These are phyloP conservation scores for Talaromyces sp. DNA, from an alignment of 2,329 filamentous ascomycete species.

Conservation along the genomic window DNA sequence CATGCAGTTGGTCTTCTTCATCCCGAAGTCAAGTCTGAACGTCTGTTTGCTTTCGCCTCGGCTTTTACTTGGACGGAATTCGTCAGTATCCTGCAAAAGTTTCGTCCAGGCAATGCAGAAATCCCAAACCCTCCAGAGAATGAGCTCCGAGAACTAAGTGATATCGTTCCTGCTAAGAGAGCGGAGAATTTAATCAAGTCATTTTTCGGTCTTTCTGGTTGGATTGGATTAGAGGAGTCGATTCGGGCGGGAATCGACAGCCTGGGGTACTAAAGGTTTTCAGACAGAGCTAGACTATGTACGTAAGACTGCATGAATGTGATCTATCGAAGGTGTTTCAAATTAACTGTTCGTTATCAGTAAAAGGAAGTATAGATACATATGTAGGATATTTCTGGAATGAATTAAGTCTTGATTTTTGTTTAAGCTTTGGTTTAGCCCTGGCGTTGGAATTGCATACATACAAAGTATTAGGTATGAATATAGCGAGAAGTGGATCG, in stretches of 20 bases:
- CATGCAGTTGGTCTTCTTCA: constrained; percentile 49
- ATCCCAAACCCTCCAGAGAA: constrained; percentile 25
- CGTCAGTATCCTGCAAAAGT: constrained; percentile 31
- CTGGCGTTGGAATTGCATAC: no score
- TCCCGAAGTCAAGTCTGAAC: constrained; percentile 39
- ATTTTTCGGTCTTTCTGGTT: constrained; percentile 23
- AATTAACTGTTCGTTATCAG: no score
- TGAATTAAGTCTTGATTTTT: no score
- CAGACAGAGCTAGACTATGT: neutral
- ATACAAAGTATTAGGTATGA: no score
- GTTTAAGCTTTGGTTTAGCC: no score
- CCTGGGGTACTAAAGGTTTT: neutral
- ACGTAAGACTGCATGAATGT: no score
- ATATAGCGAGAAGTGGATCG: no score
- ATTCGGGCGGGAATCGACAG: constrained; percentile 6
- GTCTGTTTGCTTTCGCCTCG: constrained; percentile 50
- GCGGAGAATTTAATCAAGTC: constrained; percentile 24
- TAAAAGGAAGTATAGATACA: no score
- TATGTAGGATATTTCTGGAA: no score
- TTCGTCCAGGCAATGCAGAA: constrained; percentile 32
- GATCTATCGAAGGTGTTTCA: no score
- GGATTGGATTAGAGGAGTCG: constrained; percentile 23
- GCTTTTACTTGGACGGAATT: constrained; percentile 43
- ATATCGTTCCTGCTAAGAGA: constrained; percentile 17
- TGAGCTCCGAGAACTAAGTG: constrained; percentile 19